Conservation (phyloP, 177 flowering plant genomes). For the Vitis hybrid region DNA sequence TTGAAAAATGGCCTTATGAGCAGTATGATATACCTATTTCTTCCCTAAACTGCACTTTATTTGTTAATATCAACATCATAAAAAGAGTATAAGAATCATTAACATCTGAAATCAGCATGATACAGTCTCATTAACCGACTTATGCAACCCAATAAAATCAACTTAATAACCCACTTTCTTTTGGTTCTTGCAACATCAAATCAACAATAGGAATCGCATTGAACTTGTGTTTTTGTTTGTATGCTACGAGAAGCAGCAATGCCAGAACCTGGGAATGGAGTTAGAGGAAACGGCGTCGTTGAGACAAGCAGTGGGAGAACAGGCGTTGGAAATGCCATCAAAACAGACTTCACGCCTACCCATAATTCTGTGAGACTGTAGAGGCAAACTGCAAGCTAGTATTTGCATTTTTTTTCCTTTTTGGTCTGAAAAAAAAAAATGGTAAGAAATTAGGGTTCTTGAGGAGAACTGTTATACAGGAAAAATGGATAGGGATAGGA, state of each 20-base stretch:
- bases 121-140: no score
- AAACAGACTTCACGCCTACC: conserved; percentile 64
- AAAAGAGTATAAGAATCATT: no score
- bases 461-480: not conserved
- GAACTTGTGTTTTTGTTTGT: not conserved
- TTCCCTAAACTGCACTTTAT: no score
- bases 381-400: conserved; percentile 32
- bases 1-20: no score
- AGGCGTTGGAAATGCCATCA: conserved; percentile 53
- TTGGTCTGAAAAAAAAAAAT: not conserved
- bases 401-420: conserved; percentile 31
- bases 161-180: no score
- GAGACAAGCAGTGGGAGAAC: conserved; percentile 15
- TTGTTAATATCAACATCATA: no score
- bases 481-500: not conserved
- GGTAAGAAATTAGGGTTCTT: not conserved
- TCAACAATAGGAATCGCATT: not conserved
- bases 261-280: conserved; percentile 26
- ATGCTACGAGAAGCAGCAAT: not conserved
- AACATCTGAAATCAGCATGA: no score
- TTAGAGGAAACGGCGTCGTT: conserved; percentile 17
- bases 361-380: conserved; percentile 19
- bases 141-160: no score
- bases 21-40: no score
- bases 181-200: not conserved